Base-by-base conservation (phyloP, 2,329 filamentous ascomycete genomes). In the Didymella segeticola region DNA sequence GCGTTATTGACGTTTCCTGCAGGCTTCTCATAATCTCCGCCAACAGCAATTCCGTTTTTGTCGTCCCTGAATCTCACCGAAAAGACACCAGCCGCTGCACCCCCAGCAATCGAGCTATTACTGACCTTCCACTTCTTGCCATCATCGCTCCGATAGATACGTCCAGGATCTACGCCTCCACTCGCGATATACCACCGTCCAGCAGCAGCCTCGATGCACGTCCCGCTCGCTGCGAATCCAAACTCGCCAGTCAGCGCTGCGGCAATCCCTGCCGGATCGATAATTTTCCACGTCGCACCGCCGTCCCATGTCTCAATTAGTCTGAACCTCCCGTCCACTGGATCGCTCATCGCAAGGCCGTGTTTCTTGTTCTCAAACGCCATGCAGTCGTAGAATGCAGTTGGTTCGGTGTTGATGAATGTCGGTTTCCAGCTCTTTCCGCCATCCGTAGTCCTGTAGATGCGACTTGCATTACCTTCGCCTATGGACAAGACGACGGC, bases 341-440 rank as follows among this genome's bases (percentile, higher is more conserved):
- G 68, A 57, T 69, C 68, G 17, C 67, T 69, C 58, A 69, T 56
- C 6, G 67, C 67, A 2, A 71, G 43, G 2, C 68, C 68, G 31
- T 65, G 61, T 34, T 43, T 58, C 23, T 27, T 31, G 26, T 60
- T 58, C 29, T 68, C 67, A 37, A 71, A 71, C 2, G 66, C 62
- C 58, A 71, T 63, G 26, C 68, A 68, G 25, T 71, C 64, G 34
- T 69, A 71, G 29, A 69, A 69, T 3, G 68, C 68, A 11, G 56
- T 47, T 15, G 52, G 42, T 27, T 69, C 66, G 3, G 57, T 31
- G 34, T 69, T 71, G 17, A 65, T 42, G 30, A 71, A 71, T 0
- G 64, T 67, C 1, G 29, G 46, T 12, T 50, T 51, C 68, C 68
- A 69, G 14, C 30, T 58, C 31, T 56, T 45, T 9, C 68, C 68